Percentiles rank a stretch among this genome's conserved stretches.
Evolutionary conservation across 306 rosid species (phyloP).

Genomic region (Alnus rubra): DNA sequence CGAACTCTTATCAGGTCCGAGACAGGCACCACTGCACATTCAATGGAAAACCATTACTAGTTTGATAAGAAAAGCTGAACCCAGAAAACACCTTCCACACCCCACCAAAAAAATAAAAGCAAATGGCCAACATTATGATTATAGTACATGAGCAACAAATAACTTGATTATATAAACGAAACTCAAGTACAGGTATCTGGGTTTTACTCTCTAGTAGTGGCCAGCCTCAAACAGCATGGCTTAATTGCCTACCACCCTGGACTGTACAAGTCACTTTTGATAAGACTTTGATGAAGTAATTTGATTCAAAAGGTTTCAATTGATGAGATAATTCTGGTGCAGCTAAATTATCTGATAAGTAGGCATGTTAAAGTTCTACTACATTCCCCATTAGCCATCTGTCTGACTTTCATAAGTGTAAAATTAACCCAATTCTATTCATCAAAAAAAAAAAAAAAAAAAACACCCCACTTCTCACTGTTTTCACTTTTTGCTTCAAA

Average conservation of each 20-base stretch:
- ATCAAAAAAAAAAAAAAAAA: too few relatives aligned
- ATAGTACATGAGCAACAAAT: not conserved
- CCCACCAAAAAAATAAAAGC: too few relatives aligned
- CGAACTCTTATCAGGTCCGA: slow-evolving; percentile 83
- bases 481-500: not conserved
- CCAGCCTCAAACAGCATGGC: too few relatives aligned
- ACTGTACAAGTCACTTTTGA: not conserved
- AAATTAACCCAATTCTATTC: not conserved
- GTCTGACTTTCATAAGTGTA: not conserved
- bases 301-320: not conserved
- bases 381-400: not conserved
- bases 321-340: not conserved
- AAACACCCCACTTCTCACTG: not conserved
- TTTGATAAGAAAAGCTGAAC: slow-evolving; percentile 19
- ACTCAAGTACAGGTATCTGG: not conserved
- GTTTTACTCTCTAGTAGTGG: not conserved
- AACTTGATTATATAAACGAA: not conserved
- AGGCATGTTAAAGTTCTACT: not conserved
- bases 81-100: not conserved
- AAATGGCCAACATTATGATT: too few relatives aligned
- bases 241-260: not conserved
- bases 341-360: not conserved
- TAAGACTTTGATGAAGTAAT: not conserved
- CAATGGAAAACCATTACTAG: slow-evolving; percentile 19
- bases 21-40: slow-evolving; percentile 76